Conservation (phyloP, 2,329 filamentous ascomycete genomes). For the Alternaria conjuncta region DNA sequence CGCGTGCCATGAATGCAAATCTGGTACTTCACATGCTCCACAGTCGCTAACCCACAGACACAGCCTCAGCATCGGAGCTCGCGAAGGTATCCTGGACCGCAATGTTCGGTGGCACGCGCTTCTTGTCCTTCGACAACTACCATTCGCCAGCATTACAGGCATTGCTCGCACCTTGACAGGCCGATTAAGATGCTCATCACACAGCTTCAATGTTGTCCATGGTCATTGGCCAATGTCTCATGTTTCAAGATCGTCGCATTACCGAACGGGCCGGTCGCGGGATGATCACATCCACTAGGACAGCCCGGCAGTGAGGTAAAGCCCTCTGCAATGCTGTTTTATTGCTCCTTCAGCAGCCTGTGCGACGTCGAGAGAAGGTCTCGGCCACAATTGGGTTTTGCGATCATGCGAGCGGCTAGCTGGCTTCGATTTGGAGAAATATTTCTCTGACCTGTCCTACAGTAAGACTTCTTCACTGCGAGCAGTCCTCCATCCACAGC, state of each 20-base stretch:
- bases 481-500: neutral
- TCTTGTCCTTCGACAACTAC: neutral
- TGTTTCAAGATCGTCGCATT: conserved; percentile 19
- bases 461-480: neutral
- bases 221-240: neutral
- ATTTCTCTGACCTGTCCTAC: neutral
- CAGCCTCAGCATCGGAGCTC: neutral
- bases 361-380: neutral
- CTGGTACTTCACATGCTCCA: neutral
- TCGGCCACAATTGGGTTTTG: neutral
- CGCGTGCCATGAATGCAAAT: neutral
- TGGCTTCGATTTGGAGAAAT: neutral
- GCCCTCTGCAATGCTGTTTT: neutral
- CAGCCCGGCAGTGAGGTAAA: conserved; percentile 2
- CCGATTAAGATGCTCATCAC: neutral
- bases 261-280: conserved; percentile 5
- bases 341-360: neutral
- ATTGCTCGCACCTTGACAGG: neutral
- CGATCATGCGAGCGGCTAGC: neutral
- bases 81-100: neutral
- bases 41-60: neutral
- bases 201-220: neutral
- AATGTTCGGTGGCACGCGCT: neutral
- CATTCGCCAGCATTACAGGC: neutral
- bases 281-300: conserved; percentile 5